phyloP scores from a whole-genome alignment of 2,329 filamentous ascomycete species.

The Venturia effusa region DNA sequence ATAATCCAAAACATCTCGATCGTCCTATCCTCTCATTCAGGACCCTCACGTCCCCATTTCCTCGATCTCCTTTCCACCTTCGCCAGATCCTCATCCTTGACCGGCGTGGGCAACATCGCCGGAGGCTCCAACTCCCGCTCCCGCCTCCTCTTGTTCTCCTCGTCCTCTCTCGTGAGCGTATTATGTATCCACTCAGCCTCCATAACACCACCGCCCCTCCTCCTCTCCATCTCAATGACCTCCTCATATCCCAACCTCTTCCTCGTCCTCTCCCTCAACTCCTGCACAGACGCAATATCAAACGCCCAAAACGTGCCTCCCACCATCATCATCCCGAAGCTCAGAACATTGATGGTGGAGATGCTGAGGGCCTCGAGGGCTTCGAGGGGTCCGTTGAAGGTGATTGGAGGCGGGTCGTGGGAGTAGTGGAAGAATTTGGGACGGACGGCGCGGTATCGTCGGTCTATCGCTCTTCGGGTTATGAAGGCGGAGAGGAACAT shows the following conservation, averaged over 20 bases:
- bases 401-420: constrained; percentile 6
- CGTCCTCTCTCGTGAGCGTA: constrained; percentile 3
- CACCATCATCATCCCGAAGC: constrained; percentile 10
- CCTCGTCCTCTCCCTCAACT: constrained; percentile 8
- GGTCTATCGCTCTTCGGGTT: constrained; percentile 9
- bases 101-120: not conserved
- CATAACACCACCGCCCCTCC: not conserved
- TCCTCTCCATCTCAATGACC: constrained; percentile 9
- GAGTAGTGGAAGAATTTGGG: constrained; percentile 11
- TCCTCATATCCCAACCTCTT: constrained; percentile 10
- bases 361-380: constrained; percentile 11
- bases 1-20: too few species aligned
- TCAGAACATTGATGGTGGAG: constrained; percentile 10
- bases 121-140: not conserved
- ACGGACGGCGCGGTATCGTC: constrained; percentile 7
- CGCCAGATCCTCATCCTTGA: not conserved
- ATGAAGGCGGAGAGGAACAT: constrained; percentile 9
- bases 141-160: constrained; percentile 6
- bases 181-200: constrained; percentile 1
- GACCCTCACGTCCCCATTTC: not conserved
- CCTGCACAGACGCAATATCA: constrained; percentile 7
- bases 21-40: not conserved
- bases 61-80: not conserved
- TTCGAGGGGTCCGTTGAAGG: constrained; percentile 8
- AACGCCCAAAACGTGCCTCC: constrained; percentile 10